Evolutionary conservation across 1,139 yeast genomes (phyloP).

Genomic region (Hyphopichia fennica): DNA sequence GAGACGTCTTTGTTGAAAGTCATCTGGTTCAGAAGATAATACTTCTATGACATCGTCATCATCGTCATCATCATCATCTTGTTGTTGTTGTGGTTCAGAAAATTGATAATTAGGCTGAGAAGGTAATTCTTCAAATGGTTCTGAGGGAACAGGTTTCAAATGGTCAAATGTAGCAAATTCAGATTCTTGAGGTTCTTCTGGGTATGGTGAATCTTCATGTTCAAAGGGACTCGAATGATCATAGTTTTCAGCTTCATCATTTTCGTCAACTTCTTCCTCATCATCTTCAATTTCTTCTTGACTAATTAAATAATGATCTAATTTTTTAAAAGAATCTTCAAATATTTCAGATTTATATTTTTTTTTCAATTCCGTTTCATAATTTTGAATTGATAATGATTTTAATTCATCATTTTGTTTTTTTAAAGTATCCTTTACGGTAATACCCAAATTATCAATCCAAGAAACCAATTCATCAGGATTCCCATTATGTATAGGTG

Average conservation of each 20-base stretch:
- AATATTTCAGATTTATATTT: slow-evolving; percentile 28
- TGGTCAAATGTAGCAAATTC: neutral
- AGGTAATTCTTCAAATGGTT: too few relatives aligned
- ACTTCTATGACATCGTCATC: slow-evolving; percentile 4
- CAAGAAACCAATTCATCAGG: slow-evolving; percentile 48
- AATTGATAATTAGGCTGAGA: neutral
- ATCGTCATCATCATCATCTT: neutral
- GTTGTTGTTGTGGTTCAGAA: neutral
- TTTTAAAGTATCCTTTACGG: slow-evolving; percentile 41
- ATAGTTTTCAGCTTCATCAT: neutral
- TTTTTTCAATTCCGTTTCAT: slow-evolving; percentile 27
- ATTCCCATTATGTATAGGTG: neutral
- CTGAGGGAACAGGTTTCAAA: too few relatives aligned
- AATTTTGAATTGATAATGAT: slow-evolving; percentile 16
- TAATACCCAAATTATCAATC: slow-evolving; percentile 47
- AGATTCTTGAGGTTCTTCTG: neutral
- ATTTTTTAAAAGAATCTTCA: slow-evolving; percentile 34
- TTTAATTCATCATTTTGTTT: slow-evolving; percentile 38
- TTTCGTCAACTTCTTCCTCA: neutral
- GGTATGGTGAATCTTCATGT: neutral
- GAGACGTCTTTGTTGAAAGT: neutral
- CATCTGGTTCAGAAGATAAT: slow-evolving; percentile 4
- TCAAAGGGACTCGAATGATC: too few relatives aligned
- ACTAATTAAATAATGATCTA: neutral
- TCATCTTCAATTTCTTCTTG: neutral